Percentiles rank a stretch among this genome's conserved stretches.
Evolutionary conservation across 1,284 basidiomycete genomes (phyloP).

Genomic region (Ustanciosporium gigantosporum): DNA sequence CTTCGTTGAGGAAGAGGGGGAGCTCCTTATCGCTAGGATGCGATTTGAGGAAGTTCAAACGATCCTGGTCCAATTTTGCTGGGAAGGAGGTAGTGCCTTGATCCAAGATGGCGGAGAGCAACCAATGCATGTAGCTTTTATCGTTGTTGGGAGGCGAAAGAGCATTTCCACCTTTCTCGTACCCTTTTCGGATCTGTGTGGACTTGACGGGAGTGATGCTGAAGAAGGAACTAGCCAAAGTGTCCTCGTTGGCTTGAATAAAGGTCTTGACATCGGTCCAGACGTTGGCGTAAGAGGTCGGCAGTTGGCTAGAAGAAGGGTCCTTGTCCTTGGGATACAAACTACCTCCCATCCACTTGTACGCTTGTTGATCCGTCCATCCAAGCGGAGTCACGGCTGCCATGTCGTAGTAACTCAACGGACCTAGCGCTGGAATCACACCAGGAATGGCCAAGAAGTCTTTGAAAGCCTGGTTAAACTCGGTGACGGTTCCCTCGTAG

Average conservation of each 20-base stretch:
- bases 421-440: conserved; percentile 1
- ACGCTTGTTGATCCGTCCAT: conserved; percentile 8
- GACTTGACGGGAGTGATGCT: conserved; percentile 25
- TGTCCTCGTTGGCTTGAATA: conserved; percentile 2
- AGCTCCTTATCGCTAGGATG: conserved; percentile 10
- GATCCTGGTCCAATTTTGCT: conserved; percentile 1
- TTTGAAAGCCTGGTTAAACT: conserved; percentile 6
- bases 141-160: conserved; percentile 10
- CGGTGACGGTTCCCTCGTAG: conserved; percentile 9
- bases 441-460: conserved; percentile 16
- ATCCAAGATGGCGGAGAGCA: conserved; percentile 5
- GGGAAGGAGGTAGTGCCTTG: conserved; percentile 6
- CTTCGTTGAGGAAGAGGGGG: conserved; percentile 47
- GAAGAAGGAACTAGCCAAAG: conserved; percentile 7
- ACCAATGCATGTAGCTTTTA: conserved; percentile 15
- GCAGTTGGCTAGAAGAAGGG: not conserved
- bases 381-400: conserved; percentile 9
- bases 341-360: conserved; percentile 26
- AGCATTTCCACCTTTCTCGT: conserved; percentile 27
- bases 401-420: conserved; percentile 14
- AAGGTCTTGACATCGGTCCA: conserved; percentile 7
- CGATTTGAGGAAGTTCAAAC: conserved; percentile 1
- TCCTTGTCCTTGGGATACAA: conserved; percentile 9
- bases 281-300: conserved; percentile 1
- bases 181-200: conserved; percentile 15